phyloP scores from a whole-genome alignment of 495 filamentous ascomycete genomes.

The Xylaria telfairii region DNA sequence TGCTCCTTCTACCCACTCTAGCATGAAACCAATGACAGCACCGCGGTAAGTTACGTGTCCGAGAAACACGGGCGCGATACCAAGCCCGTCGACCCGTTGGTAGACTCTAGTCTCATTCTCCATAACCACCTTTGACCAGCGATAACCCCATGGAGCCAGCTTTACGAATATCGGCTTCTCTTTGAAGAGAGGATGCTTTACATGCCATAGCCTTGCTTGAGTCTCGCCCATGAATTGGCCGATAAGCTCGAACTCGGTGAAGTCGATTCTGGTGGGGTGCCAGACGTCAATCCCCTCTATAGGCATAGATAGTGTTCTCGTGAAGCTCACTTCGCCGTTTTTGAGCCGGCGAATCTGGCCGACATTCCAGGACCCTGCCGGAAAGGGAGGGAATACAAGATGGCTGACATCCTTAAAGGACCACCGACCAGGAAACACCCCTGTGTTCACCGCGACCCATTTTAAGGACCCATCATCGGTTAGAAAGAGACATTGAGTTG shows the following conservation, averaged over 20 bases:
- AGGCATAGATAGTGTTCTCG: neutral
- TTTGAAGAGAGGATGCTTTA: neutral
- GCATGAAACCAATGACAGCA: neutral
- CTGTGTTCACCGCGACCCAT: neutral
- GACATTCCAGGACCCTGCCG: conserved; percentile 1
- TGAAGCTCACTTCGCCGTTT: neutral
- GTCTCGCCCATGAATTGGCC: neutral
- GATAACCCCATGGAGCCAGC: neutral
- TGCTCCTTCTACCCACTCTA: conserved; percentile 2
- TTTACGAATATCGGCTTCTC: neutral
- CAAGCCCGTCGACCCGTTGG: neutral
- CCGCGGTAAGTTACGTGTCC: conserved; percentile 9
- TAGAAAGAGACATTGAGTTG: neutral
- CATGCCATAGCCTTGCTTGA: neutral
- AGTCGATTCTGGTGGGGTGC: conserved; percentile 13
- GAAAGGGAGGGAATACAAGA: conserved; percentile 6
- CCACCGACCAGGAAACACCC: conserved; percentile 1
- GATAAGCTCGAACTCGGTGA: conserved; percentile 2
- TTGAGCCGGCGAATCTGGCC: neutral
- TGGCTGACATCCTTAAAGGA: neutral
- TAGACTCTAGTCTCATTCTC: conserved; percentile 2
- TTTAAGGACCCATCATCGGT: conserved; percentile 4
- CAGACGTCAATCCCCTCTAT: neutral
- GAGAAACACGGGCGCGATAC: conserved; percentile 2
- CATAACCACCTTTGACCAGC: neutral